Base-by-base conservation (phyloP, 208 protist species). In the Trypanosoma cruzi region DNA sequence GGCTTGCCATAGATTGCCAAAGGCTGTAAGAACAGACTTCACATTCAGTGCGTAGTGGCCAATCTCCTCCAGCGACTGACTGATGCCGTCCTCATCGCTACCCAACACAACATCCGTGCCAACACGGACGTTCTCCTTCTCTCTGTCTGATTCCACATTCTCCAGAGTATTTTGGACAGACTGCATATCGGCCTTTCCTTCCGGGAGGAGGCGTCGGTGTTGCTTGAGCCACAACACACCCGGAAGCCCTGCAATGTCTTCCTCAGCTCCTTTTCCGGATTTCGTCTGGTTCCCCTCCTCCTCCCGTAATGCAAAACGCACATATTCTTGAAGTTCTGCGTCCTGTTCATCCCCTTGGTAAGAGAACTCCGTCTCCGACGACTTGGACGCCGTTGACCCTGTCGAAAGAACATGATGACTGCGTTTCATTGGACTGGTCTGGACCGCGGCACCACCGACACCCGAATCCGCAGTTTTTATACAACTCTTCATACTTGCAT, bases 41-140 rank as follows among this genome's bases (percentile, higher is more conserved):
- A 94, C 85, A 72, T 92, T 90, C 49, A 78, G 86, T 49, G 71
- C 61, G 61, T 94, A 86, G 37, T 83, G 77, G 62, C 80, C 76
- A 48, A 86, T 82, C 53, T 88, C 81, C 65, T 66, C 57, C 24
- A 84, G 26, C 22, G 49, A 64, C 18, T 62, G 49, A 22, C 55
- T 64, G 18, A 71, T 67, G 10, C 11, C 58, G 44, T 59, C 48
- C 0, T 34, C 54, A 29, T 68, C 37, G 14, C 22, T 26, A n/a
- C 24, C 48, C 48, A n/a, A 7, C 10, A 34, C 26, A 4, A 31
- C 34, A 18, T 54, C 54, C 10, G 4, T 37, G 13, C 53, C 55
- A 2, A 5, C 49, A 16, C 68, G 46, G 20, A 20, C 16, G 29
- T 53, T 64, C 26, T 34, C 20, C 7, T 54, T 37, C n/a, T 64